Base-by-base conservation (phyloP, 345 rosid species). In the Gossypium stocksii region DNA sequence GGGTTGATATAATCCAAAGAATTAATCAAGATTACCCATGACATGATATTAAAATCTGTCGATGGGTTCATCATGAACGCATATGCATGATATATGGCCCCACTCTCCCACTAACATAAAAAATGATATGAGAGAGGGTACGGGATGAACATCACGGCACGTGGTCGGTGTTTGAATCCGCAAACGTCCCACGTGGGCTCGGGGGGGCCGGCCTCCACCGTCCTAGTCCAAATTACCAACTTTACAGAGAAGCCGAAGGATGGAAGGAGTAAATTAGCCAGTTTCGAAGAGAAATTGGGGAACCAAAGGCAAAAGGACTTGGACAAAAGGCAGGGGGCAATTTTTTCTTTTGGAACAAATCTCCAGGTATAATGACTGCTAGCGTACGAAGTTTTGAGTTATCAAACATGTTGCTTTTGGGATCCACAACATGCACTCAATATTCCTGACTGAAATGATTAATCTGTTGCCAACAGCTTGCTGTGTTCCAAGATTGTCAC, bases 361-460 rank as follows among this genome's bases (percentile, higher is more conserved):
- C 66, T 77, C 58, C 74, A 72, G 53, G 74, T 2, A 20, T 23
- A 3, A 29, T 66, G 75, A 64, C 78, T n/a, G 84, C 80, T n/a
- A 68, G 57, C 84, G 84, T 79, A 81, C 84, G 81, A 57, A 74
- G 79, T 83, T 80, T 66, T 76, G 84, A 64, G 75, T 73, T 43
- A 16, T 7, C 52, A 10, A 57, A 2, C 69, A n/a, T 60, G 54
- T n/a, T 70, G 41, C 27, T 74, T 2, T 58, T 3, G 75, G 65
- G 73, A 74, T 72, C 75, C 14, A 61, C 76, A 61, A 65, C 48
- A 12, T 3, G 45, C 45, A 34, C 19, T 15, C 13, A 7, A 62
- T 62, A 34, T 17, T 38, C 22, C 23, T 34, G 22, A 38, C 67
- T 3, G 7, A 12, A 66, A 66, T 66, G 29, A 66, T 44, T 46